Percentiles rank a stretch among this genome's conserved stretches.
phyloP scores from a whole-genome alignment of 1,139 yeast genomes.

The Saccharomycopsis hybrid region DNA sequence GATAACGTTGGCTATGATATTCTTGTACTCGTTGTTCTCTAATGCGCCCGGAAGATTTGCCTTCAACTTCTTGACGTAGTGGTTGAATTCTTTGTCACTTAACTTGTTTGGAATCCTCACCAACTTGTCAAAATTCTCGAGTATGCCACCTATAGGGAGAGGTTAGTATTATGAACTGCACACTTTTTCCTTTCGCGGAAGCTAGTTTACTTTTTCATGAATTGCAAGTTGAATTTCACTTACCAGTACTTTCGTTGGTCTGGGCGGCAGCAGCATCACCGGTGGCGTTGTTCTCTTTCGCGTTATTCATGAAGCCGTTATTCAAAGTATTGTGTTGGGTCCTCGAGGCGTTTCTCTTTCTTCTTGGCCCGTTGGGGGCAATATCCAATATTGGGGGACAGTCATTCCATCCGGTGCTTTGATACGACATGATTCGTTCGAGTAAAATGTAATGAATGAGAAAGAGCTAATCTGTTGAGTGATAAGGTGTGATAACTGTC shows the following conservation, averaged over 20 bases:
- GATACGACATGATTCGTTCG: slow-evolving; percentile 2
- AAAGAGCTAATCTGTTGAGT: no score
- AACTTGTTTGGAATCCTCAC: slow-evolving; percentile 22
- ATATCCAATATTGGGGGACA: slow-evolving; percentile 27
- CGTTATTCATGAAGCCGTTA: slow-evolving; percentile 11
- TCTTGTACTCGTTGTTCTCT: slow-evolving; percentile 3
- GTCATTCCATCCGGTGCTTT: slow-evolving; percentile 30
- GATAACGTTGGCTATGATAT: slow-evolving; percentile 24
- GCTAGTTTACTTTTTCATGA: no score
- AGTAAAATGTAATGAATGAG: no score
- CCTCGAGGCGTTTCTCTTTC: slow-evolving; percentile 7
- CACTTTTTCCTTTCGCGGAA: no score
- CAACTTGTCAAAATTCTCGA: slow-evolving; percentile 1
- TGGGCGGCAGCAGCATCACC: neutral
- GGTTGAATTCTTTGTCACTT: slow-evolving; percentile 33
- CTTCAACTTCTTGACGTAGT: slow-evolving; percentile 33
- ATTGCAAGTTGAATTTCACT: neutral
- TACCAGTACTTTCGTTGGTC: neutral
- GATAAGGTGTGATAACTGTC: no score
- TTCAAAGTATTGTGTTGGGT: slow-evolving; percentile 8
- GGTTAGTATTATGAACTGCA: neutral
- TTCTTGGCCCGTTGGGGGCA: slow-evolving; percentile 6
- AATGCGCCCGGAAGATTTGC: slow-evolving; percentile 7
- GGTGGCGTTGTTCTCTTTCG: neutral
- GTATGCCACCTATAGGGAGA: neutral